Base-by-base conservation (phyloP, 495 filamentous ascomycete genomes). In the Penicillium lividum region DNA sequence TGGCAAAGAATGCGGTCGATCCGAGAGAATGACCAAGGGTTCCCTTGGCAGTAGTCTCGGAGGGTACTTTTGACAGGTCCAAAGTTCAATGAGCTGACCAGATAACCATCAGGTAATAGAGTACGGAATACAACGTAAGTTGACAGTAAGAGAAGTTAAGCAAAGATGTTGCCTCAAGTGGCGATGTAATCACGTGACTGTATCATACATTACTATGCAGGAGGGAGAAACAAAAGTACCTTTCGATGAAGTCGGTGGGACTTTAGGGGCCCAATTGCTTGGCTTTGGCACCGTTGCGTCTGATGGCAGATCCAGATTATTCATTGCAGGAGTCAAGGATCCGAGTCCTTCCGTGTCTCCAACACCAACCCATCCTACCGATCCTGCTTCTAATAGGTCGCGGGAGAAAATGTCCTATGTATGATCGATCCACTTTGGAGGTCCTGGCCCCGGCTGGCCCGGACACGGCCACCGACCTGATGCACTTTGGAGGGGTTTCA, bases 321-420 rank as follows among this genome's bases (percentile, higher is more conserved):
- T 11, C 51, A 43, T 30, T 42, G 34, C 50, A 36, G 33, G 40
- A 47, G 10, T n/a, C 2, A 29, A 22, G 42, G 53, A 55, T 67
- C 67, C 67, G 67, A 69, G 31, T 59, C 64, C 60, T 69, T 65
- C 67, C 67, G 67, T 54, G 49, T 54, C 27, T 50, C 46, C 45
- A 25, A 51, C 57, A 47, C 29, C 38, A 34, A 40, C 55, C 55
- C 53, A 51, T 53, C 38, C 66, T 61, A 29, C 42, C 45, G 42
- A 54, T 62, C 52, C 25, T 57, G 16, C 47, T 29, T 63, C 53
- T 69, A 53, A 67, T 69, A 69, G 67, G 67, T 36, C 45, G 53
- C 61, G 64, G 64, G 42, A 66, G 7, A 27, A 5, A 48, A 47
- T 61, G 56, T 58, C 66, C 63, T 66, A 60, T 68, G 61, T 59